Evolutionary conservation across 495 filamentous ascomycete species (phyloP).

Genomic region (Jackrogersella minutella): DNA sequence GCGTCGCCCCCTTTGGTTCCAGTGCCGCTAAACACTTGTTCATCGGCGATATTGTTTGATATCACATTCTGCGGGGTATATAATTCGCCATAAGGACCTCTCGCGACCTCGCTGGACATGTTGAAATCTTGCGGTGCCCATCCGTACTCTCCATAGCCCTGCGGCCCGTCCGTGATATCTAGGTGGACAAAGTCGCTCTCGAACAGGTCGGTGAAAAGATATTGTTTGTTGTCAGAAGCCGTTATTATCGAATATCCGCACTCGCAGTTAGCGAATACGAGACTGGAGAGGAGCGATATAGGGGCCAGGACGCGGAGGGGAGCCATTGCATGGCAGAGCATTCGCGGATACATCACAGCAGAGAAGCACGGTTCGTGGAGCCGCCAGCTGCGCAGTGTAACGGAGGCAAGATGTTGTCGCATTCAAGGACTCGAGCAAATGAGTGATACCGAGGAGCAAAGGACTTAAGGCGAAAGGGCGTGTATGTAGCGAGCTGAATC

Average conservation of each 20-base stretch:
- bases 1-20: conserved; percentile 58
- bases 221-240: conserved; percentile 48
- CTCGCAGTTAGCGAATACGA: conserved; percentile 65
- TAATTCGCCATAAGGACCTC: conserved; percentile 72
- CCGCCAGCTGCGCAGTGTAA: neutral
- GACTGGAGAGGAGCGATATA: conserved; percentile 21
- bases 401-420: conserved; percentile 3
- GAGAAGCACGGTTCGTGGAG: neutral
- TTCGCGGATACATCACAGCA: neutral
- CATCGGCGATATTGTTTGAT: conserved; percentile 57
- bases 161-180: conserved; percentile 57
- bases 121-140: conserved; percentile 74
- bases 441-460: neutral
- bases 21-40: conserved; percentile 46
- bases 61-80: conserved; percentile 63
- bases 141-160: conserved; percentile 29
- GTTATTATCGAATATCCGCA: conserved; percentile 67
- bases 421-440: conserved; percentile 1
- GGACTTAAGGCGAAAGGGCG: neutral
- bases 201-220: conserved; percentile 70
- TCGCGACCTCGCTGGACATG: conserved; percentile 57
- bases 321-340: conserved; percentile 22
- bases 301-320: conserved; percentile 23
- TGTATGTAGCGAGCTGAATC: conserved; percentile 2
- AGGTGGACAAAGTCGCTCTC: conserved; percentile 73